Conservation (phyloP, 495 filamentous ascomycete genomes). For the Penicillium ochrochloron region DNA sequence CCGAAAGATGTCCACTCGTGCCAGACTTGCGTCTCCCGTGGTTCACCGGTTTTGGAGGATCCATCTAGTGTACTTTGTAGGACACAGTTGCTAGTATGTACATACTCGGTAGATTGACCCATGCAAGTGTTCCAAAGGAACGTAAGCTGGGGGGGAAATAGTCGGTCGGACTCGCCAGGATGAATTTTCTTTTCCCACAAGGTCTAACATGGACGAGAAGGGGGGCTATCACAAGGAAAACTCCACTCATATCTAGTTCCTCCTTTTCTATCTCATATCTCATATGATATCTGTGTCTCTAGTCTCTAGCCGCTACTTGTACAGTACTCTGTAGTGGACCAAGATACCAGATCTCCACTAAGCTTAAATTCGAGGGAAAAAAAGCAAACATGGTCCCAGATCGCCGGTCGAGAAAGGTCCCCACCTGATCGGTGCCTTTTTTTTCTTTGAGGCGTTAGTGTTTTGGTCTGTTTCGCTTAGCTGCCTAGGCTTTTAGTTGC, state of each 20-base stretch:
- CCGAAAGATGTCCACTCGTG: slow-evolving; percentile 5
- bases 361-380: slow-evolving; percentile 22
- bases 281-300: not conserved
- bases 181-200: not conserved
- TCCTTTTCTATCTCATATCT: not conserved
- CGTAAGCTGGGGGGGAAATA: not conserved
- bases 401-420: slow-evolving; percentile 16
- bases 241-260: not conserved
- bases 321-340: slow-evolving; percentile 10
- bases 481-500: not conserved
- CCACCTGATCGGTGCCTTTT: slow-evolving; percentile 17
- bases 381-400: slow-evolving; percentile 28
- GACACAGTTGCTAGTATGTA: too few species aligned
- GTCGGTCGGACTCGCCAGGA: not conserved
- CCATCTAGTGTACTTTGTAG: not conserved
- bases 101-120: not conserved
- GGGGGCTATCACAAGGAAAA: too few species aligned
- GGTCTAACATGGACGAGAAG: too few species aligned
- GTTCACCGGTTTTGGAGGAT: slow-evolving; percentile 6
- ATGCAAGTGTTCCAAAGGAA: not conserved
- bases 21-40: slow-evolving; percentile 16
- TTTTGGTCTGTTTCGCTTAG: not conserved
- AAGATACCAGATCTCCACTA: slow-evolving; percentile 17
- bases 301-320: not conserved
- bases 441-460: not conserved